phyloP scores from a whole-genome alignment of 352 stramenopile species.

The Phytophthora rubi region DNA sequence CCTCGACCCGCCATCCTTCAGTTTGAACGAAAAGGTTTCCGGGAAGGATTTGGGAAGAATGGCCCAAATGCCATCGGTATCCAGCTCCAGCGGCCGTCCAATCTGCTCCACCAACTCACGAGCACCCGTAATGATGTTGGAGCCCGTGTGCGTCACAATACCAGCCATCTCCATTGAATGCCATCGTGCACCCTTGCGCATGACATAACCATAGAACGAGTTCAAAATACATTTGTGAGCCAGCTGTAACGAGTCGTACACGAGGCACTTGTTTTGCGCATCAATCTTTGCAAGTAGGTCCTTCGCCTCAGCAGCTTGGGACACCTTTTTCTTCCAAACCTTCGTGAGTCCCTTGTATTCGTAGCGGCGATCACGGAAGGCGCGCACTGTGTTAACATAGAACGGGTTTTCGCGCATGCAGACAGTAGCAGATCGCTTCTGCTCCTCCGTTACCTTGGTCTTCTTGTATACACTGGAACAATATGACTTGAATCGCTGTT shows the following conservation, averaged over 20 bases:
- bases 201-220: slow-evolving; percentile 99
- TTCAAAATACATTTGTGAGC: slow-evolving; percentile 99
- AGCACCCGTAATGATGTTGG: slow-evolving; percentile 97
- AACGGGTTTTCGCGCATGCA: slow-evolving; percentile 99
- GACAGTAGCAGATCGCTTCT: slow-evolving; percentile 95
- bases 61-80: slow-evolving; percentile 99
- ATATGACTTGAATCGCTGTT: slow-evolving; percentile 93
- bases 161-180: slow-evolving; percentile 99
- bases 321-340: slow-evolving; percentile 89
- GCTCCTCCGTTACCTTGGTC: slow-evolving; percentile 96
- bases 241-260: slow-evolving; percentile 99
- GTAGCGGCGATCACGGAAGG: slow-evolving; percentile 98
- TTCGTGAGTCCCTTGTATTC: slow-evolving; percentile 99
- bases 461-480: slow-evolving; percentile 98
- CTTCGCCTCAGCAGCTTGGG: slow-evolving; percentile 78
- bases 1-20: slow-evolving; percentile 67
- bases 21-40: slow-evolving; percentile 95
- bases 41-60: slow-evolving; percentile 98
- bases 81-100: slow-evolving; percentile 97
- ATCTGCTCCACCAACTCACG: slow-evolving; percentile 94
- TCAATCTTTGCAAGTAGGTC: slow-evolving; percentile 89
- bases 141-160: slow-evolving; percentile 99
- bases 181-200: slow-evolving; percentile 99
- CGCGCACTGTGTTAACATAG: slow-evolving; percentile 99
- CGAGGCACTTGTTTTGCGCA: slow-evolving; percentile 87